Conservation (phyloP, 768 basidiomycete genomes). For the Saitozyma sp. region DNA sequence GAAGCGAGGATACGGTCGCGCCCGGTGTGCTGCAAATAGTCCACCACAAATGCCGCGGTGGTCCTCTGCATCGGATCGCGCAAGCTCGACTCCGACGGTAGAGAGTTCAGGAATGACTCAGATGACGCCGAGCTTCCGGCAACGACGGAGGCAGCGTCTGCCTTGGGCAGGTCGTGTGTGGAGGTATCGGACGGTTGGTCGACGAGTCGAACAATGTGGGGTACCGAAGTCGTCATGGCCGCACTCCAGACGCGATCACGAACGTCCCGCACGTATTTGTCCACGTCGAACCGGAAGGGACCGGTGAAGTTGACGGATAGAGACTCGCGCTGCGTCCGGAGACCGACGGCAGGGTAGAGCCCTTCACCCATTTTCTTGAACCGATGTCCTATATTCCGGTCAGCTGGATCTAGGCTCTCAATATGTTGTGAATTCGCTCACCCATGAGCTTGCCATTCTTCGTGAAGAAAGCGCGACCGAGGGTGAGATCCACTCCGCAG, state of each 20-base stretch:
- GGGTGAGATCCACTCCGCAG: conserved; percentile 85
- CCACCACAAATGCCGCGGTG: conserved; percentile 71
- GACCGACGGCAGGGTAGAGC: conserved; percentile 82
- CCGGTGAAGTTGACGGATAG: conserved; percentile 81
- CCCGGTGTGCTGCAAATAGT: conserved; percentile 82
- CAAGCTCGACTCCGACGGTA: background rate
- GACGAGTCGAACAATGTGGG: conserved; percentile 13
- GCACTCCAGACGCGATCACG: conserved; percentile 9
- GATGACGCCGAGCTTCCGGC: background rate
- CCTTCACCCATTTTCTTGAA: conserved; percentile 45
- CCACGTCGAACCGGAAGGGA: conserved; percentile 88
- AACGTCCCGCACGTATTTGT: conserved; percentile 59
- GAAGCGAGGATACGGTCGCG: too few relatives aligned
- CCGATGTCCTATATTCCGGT: conserved; percentile 6
- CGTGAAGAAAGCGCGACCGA: conserved; percentile 77
- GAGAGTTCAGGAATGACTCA: background rate
- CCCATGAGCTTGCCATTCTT: conserved; percentile 68
- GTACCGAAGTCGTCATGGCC: conserved; percentile 2
- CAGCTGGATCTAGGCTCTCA: conserved; percentile 11
- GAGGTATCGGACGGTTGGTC: conserved; percentile 13
- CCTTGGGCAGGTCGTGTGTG: background rate
- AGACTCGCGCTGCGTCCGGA: conserved; percentile 75
- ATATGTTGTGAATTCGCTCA: conserved; percentile 9
- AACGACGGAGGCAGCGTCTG: background rate
- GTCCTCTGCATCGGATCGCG: conserved; percentile 57